These are phyloP conservation scores for Avena atlantica DNA, from an alignment of 176 grass and related monocot genomes.

Conservation along the genomic window DNA sequence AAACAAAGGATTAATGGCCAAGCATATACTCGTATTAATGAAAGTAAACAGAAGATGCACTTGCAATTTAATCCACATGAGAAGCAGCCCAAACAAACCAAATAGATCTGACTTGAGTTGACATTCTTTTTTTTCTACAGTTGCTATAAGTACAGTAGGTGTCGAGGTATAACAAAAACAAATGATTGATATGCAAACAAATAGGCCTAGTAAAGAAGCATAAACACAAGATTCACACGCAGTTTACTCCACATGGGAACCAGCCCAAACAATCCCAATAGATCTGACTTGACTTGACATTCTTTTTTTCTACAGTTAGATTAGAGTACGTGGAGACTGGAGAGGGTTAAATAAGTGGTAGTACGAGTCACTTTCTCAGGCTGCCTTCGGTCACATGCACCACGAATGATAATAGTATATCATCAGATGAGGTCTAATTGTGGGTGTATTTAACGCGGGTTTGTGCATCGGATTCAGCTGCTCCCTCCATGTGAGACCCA, in stretches of 20 bases:
- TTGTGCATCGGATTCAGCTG: conserved; percentile 53
- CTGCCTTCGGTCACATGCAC: background rate
- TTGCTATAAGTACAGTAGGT: too few relatives aligned
- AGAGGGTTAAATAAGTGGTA: background rate
- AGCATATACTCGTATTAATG: background rate
- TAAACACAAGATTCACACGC: too few relatives aligned
- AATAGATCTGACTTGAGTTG: conserved; percentile 9
- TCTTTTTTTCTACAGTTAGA: conserved; percentile 6
- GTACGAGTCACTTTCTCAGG: conserved; percentile 40
- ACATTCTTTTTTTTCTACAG: too few relatives aligned
- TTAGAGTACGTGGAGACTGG: too few relatives aligned
- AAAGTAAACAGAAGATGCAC: conserved; percentile 1
- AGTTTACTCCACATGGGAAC: too few relatives aligned
- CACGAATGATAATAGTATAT: background rate
- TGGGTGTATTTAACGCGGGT: conserved; percentile 21
- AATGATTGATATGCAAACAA: too few relatives aligned
- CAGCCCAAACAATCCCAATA: too few relatives aligned
- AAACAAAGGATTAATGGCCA: too few relatives aligned
- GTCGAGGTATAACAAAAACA: too few relatives aligned
- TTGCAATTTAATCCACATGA: background rate
- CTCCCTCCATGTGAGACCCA: conserved; percentile 40
- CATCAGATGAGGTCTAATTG: conserved; percentile 33
- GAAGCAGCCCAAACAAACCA: background rate
- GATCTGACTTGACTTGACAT: conserved; percentile 42
- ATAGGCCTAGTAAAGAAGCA: too few relatives aligned